Evolutionary conservation across 306 rosid genomes (phyloP).

Genomic region (Cicer judaicum): DNA sequence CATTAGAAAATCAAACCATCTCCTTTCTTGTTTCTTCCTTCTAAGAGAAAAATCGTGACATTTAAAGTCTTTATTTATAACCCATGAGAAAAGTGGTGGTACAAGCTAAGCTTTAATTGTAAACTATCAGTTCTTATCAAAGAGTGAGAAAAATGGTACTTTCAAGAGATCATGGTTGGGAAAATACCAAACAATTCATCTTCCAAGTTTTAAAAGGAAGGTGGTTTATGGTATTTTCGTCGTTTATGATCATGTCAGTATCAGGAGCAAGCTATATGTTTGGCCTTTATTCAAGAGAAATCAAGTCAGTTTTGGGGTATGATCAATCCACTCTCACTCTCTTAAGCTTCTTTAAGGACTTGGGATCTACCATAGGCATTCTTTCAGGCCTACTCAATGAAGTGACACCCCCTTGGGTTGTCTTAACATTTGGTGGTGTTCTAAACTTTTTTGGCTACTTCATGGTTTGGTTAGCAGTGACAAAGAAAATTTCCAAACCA

Average conservation of each 20-base stretch:
- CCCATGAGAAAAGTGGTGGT: background rate
- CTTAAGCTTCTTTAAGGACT: slow-evolving; percentile 51
- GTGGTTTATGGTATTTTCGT: slow-evolving; percentile 55
- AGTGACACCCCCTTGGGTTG: slow-evolving; percentile 52
- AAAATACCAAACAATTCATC: slow-evolving; percentile 8
- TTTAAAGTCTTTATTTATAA: background rate
- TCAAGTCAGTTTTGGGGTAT: slow-evolving; percentile 49
- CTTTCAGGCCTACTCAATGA: slow-evolving; percentile 50
- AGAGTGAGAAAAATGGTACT: slow-evolving; percentile 21
- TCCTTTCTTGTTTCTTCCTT: too few species aligned
- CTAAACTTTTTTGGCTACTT: slow-evolving; percentile 51
- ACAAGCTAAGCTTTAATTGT: background rate
- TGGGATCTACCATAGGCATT: slow-evolving; percentile 52
- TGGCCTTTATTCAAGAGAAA: slow-evolving; percentile 49
- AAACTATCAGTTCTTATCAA: background rate
- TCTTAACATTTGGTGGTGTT: slow-evolving; percentile 49
- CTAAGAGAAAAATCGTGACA: background rate
- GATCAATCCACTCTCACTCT: slow-evolving; percentile 54
- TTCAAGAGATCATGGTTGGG: background rate
- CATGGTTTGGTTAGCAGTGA: slow-evolving; percentile 55
- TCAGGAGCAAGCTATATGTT: slow-evolving; percentile 61
- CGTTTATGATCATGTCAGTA: slow-evolving; percentile 54
- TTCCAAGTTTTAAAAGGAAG: slow-evolving; percentile 48
- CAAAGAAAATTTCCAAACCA: slow-evolving; percentile 48
- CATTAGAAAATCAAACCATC: too few species aligned